Percentiles rank a stretch among this genome's conserved stretches.
Conservation (phyloP, 805 yeast species). For the Helenozyma rhizophorensis region DNA sequence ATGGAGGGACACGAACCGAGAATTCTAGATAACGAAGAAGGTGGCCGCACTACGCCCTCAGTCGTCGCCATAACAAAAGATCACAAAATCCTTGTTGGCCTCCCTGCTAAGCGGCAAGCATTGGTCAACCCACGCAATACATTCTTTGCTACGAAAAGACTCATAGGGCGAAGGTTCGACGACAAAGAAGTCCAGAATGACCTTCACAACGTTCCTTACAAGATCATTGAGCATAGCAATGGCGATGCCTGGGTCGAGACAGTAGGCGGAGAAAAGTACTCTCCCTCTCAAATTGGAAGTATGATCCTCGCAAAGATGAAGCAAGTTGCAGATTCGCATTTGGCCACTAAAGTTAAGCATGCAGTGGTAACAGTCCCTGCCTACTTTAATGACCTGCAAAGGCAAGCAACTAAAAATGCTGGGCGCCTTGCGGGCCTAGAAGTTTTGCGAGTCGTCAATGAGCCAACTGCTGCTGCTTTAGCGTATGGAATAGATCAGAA, state of each 20-base stretch:
- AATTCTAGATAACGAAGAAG: conserved; percentile 74
- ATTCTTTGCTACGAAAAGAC: conserved; percentile 75
- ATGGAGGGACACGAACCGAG: conserved; percentile 60
- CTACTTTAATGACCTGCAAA: conserved; percentile 75
- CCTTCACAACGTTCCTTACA: conserved; percentile 57
- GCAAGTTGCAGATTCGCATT: conserved; percentile 56
- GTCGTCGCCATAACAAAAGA: conserved; percentile 59
- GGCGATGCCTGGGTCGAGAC: conserved; percentile 69
- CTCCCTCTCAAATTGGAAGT: conserved; percentile 74
- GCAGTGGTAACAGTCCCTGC: conserved; percentile 87
- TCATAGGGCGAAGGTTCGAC: conserved; percentile 67
- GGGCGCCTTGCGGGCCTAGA: conserved; percentile 74
- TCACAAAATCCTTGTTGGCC: conserved; percentile 46
- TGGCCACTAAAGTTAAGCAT: conserved; percentile 40
- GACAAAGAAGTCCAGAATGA: conserved; percentile 72
- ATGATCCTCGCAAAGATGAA: conserved; percentile 61
- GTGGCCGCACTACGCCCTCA: conserved; percentile 76
- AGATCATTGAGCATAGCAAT: conserved; percentile 52
- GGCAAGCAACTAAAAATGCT: conserved; percentile 80
- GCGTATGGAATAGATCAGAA: conserved; percentile 85
- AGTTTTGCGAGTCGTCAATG: conserved; percentile 72
- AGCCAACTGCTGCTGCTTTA: conserved; percentile 90
- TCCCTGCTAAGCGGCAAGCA: conserved; percentile 74
- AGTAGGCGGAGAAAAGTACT: conserved; percentile 37
- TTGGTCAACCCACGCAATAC: conserved; percentile 72